Base-by-base conservation (phyloP, 495 filamentous ascomycete species). In the Elasticomyces elasticus region DNA sequence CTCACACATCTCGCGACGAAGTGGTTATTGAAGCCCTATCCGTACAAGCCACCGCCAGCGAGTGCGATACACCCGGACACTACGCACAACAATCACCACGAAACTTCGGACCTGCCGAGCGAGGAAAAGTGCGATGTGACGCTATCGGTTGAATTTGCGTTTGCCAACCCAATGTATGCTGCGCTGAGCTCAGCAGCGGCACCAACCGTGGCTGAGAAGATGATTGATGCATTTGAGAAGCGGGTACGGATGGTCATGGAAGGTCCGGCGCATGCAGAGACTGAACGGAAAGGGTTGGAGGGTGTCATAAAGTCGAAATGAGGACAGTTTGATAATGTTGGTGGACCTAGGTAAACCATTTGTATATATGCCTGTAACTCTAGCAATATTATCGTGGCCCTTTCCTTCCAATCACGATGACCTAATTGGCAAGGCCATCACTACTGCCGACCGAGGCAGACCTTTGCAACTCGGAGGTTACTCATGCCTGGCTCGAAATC, bases 211-310 rank as follows among this genome's bases (percentile, higher is more conserved):
- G 91, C 86, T 23, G 79, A 77, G 11, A 72, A 85, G 48, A 92
- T 98, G 90, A 84, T 98, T 62, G 80, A 85, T 71, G 92, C 92
- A 26, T 98, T 97, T 76, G 89, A 95, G 74, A 77, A 76, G 72
- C 74, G 87, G 64, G 86, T 86, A 37, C 72, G 73, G 70, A 72
- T 76, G 60, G 44, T 84, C 25, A 46, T 58, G 11, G 54, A 63
- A 51, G 56, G 52, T 15, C 60, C 59, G 22, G 57, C 33, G 5
- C 31, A 27, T 28, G 48, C 33, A 27, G 0, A 31, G 15, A 12
- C 1, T 9, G 20, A 49, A 4, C 3, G 25, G 24, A 31, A 19
- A 27, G 11, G 13, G 19, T 10, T 10, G 9, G 45, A 49, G 45
- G 24, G 22, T 17, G 25, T 49, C 2, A 28, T 30, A 13, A 47